Percentiles rank a stretch among this genome's conserved stretches.
Evolutionary conservation across 345 rosid genomes (phyloP).

Genomic region (Dimocarpus longan): DNA sequence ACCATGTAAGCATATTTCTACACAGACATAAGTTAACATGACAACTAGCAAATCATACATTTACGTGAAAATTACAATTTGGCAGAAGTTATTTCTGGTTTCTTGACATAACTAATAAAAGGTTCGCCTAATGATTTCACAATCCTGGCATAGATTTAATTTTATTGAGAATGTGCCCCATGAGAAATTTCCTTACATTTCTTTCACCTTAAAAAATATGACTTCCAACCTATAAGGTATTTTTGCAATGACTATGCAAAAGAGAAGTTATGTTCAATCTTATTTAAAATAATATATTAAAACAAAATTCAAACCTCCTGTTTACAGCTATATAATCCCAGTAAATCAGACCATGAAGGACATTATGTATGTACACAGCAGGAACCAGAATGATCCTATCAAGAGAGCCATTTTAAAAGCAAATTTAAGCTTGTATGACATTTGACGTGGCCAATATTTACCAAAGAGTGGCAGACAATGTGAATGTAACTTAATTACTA

Average conservation of each 20-base stretch:
- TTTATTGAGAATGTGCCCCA: not conserved
- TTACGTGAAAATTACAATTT: too few species aligned
- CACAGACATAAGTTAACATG: too few species aligned
- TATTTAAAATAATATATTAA: not conserved
- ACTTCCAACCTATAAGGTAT: not conserved
- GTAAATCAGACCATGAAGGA: conserved; percentile 3
- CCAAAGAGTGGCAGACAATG: not conserved
- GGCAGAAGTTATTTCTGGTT: too few species aligned
- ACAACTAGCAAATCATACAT: too few species aligned
- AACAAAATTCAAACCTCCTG: not conserved
- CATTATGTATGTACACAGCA: not conserved
- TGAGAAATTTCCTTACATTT: not conserved
- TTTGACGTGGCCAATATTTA: not conserved
- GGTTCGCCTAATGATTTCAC: too few species aligned
- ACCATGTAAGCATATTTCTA: too few species aligned
- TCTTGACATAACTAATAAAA: too few species aligned
- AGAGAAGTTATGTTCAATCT: not conserved
- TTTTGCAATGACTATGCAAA: not conserved
- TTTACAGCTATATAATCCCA: not conserved
- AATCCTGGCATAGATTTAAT: too few species aligned
- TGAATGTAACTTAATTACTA: not conserved
- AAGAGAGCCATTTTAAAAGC: not conserved
- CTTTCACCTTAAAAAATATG: not conserved
- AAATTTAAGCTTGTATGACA: not conserved
- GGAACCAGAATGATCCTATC: not conserved